Evolutionary conservation across 306 rosid species (phyloP).

Genomic region (Oxytropis ochrocephala): DNA sequence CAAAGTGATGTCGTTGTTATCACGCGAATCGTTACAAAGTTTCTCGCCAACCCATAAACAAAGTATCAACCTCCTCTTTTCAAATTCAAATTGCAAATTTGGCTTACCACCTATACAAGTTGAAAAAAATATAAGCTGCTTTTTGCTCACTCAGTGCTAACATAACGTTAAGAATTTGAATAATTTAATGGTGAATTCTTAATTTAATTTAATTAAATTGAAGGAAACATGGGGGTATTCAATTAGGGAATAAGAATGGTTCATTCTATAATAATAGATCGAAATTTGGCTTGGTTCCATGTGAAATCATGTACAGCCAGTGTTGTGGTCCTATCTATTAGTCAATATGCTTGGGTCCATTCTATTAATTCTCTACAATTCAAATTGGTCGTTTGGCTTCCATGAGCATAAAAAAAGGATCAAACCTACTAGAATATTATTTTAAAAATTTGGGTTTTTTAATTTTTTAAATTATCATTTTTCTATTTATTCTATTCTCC

Average conservation of each 20-base stretch:
- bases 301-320: slow-evolving; percentile 21
- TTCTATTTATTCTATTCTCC: too few species aligned
- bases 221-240: not conserved
- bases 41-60: slow-evolving; percentile 7
- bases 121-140: not conserved
- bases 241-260: slow-evolving; percentile 8
- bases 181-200: not conserved
- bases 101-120: not conserved
- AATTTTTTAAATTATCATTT: too few species aligned
- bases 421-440: not conserved
- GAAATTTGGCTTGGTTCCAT: slow-evolving; percentile 22
- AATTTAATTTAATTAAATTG: not conserved
- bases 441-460: too few species aligned
- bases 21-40: slow-evolving; percentile 54
- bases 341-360: slow-evolving; percentile 35
- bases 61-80: not conserved
- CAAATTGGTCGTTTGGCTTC: not conserved
- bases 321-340: slow-evolving; percentile 21
- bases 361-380: slow-evolving; percentile 10
- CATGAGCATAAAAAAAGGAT: not conserved
- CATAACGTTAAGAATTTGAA: slow-evolving; percentile 16
- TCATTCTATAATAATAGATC: slow-evolving; percentile 10
- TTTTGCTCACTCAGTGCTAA: not conserved
- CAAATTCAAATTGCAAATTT: slow-evolving; percentile 10
- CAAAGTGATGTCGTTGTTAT: slow-evolving; percentile 55